A percentile compares a stretch with the other conserved stretches of the same genome.
phyloP scores from a whole-genome alignment of 2,329 filamentous ascomycete genomes.

The Xylariaceae sp. region DNA sequence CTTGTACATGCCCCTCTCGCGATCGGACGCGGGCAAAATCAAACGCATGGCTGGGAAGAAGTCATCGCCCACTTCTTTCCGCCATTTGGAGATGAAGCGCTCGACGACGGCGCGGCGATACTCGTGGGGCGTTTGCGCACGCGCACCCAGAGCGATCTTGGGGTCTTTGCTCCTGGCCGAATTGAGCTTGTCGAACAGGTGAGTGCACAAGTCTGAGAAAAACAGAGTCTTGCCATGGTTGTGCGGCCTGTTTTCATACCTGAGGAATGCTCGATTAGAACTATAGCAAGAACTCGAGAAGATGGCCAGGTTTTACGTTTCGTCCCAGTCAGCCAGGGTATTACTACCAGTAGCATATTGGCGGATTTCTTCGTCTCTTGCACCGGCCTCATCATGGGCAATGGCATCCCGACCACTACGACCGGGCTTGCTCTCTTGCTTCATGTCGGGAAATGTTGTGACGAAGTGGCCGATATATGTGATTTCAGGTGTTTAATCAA shows the following conservation, averaged over 20 bases:
- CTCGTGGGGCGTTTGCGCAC: slow-evolving; percentile 67
- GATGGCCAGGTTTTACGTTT: slow-evolving; percentile 33
- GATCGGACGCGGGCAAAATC: slow-evolving; percentile 88
- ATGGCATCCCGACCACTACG: too few relatives aligned
- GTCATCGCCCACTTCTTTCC: slow-evolving; percentile 82
- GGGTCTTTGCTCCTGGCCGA: slow-evolving; percentile 75
- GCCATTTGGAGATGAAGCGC: slow-evolving; percentile 82
- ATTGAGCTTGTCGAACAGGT: slow-evolving; percentile 75
- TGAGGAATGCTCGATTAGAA: slow-evolving; percentile 32
- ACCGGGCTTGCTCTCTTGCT: slow-evolving; percentile 22
- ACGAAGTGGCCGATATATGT: not conserved
- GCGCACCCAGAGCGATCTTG: slow-evolving; percentile 46
- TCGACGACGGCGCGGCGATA: slow-evolving; percentile 77
- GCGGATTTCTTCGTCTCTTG: slow-evolving; percentile 44
- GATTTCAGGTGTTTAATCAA: not conserved
- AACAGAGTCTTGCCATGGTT: slow-evolving; percentile 76
- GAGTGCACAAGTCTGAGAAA: slow-evolving; percentile 74
- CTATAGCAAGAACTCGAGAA: not conserved
- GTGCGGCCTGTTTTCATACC: slow-evolving; percentile 75
- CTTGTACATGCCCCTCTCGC: slow-evolving; percentile 87
- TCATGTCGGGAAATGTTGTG: slow-evolving; percentile 28
- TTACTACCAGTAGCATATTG: slow-evolving; percentile 44
- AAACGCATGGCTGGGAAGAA: slow-evolving; percentile 90
- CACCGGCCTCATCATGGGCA: slow-evolving; percentile 37
- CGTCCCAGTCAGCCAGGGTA: slow-evolving; percentile 41